Base-by-base conservation (phyloP, 371 early-diverging fungal genomes). In the Rhizopus delemar region DNA sequence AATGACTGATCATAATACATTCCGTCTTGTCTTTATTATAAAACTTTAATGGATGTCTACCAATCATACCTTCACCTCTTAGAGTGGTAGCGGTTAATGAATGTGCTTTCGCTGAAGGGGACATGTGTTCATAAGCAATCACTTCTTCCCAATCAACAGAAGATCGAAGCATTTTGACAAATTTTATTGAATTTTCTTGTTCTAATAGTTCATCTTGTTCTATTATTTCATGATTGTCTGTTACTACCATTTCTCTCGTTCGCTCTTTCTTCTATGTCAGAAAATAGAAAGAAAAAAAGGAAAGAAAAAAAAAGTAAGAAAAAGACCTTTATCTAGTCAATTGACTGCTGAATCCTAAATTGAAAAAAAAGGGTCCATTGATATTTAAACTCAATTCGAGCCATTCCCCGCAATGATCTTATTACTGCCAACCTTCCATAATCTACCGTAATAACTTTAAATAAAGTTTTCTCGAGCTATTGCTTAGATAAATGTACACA, bases 61-160 rank as follows among this genome's bases (percentile, higher is more conserved):
- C 77, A 43, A 86, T 62, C 60, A 71, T 74, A 16, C 73, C 72
- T 33, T 73, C 69, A 4, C 84, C 84, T 32, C 77, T 64, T 22
- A 86, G 62, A 1, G 78, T 78, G n/a, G 74, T 76, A 7, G 82
- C 83, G n/a, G 83, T 82, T 52, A 86, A 61, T 15, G 78, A 78
- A 53, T 72, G 75, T 9, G 68, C 57, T 16, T 64, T 63, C 4
- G 78, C 78, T 4, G 73, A 70, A 29, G 62, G 59, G 8, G 70
- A 56, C 48, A 78, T 52, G 45, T 78, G 59, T 13, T 73, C 69
- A 65, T 78, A 78, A 15, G 78, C 75, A 22, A 69, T 41, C 0
- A 78, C 75, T 62, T 78, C 78, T 50, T 62, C 56, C 73, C 75
- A 75, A 4, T 74, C 73, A 2, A 51, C 41, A 3, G 73, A 68